Conservation (phyloP, 2,329 filamentous ascomycete species). For the Davidsoniella virescens region DNA sequence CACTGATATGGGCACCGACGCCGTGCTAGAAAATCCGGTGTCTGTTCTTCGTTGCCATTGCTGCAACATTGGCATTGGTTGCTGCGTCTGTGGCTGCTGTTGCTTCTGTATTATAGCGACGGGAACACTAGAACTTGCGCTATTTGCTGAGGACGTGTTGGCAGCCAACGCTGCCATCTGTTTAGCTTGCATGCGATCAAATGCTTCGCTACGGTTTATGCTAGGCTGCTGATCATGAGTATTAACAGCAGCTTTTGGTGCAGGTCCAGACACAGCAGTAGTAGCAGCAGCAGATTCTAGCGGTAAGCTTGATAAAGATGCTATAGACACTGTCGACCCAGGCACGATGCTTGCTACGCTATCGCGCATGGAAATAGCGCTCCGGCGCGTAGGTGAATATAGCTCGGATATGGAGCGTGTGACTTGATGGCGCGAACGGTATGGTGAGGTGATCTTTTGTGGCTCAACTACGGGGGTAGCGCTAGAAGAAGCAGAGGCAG, state of each 20-base stretch:
- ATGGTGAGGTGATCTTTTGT: conserved; percentile 10
- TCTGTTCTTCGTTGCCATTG: conserved; percentile 1
- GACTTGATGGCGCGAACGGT: conserved; percentile 31
- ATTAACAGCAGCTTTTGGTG: conserved; percentile 19
- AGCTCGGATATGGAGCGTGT: conserved; percentile 40
- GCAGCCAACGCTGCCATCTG: conserved; percentile 7
- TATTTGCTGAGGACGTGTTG: no score
- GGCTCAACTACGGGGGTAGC: background rate
- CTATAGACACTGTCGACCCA: conserved; percentile 6
- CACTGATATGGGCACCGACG: no score
- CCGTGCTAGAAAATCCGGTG: background rate
- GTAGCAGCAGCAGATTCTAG: conserved; percentile 19
- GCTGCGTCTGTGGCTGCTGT: background rate
- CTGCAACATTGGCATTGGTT: conserved; percentile 1
- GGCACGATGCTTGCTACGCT: conserved; percentile 16
- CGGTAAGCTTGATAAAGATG: conserved; percentile 9
- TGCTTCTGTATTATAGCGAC: background rate
- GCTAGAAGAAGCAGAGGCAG: background rate
- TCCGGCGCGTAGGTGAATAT: conserved; percentile 24
- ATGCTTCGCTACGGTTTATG: conserved; percentile 12
- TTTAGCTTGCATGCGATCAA: conserved; percentile 6
- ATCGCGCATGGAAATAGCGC: conserved; percentile 5
- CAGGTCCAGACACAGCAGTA: background rate
- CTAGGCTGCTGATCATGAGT: conserved; percentile 16
- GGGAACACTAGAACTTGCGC: background rate